phyloP scores from a whole-genome alignment of 768 basidiomycete genomes.

The Lactifluus echinatus region DNA sequence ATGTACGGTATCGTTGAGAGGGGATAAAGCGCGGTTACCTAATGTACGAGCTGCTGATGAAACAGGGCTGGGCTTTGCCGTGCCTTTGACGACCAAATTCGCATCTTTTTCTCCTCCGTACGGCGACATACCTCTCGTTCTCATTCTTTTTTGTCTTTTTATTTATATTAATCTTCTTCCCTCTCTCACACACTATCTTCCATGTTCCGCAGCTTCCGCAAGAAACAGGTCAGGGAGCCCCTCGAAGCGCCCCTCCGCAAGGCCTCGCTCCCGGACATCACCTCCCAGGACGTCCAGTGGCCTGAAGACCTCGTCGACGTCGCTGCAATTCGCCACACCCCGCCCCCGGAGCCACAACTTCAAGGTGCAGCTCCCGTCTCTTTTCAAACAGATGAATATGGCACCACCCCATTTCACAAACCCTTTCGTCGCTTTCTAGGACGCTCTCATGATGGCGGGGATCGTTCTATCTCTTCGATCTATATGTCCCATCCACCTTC shows the following conservation, averaged over 20 bases:
- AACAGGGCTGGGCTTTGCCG: slow-evolving; percentile 1
- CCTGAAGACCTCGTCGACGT: slow-evolving; percentile 76
- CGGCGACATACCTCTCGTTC: neutral
- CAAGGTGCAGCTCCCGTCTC: slow-evolving; percentile 69
- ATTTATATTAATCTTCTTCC: neutral
- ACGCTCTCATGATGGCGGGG: slow-evolving; percentile 35
- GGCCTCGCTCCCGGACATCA: slow-evolving; percentile 73
- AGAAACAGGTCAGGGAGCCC: slow-evolving; percentile 50
- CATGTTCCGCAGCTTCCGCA: slow-evolving; percentile 68
- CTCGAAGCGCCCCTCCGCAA: slow-evolving; percentile 44
- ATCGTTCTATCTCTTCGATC: slow-evolving; percentile 53
- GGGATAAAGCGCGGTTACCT: slow-evolving; percentile 5
- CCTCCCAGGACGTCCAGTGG: slow-evolving; percentile 72
- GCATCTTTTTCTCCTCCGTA: slow-evolving; percentile 4
- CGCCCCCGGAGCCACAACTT: slow-evolving; percentile 29
- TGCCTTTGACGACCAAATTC: neutral
- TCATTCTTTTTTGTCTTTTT: slow-evolving; percentile 2
- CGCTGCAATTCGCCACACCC: slow-evolving; percentile 47
- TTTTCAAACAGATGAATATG: slow-evolving; percentile 42
- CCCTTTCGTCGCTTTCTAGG: slow-evolving; percentile 46
- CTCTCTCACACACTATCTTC: slow-evolving; percentile 17
- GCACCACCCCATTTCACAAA: slow-evolving; percentile 73
- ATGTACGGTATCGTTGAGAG: neutral
- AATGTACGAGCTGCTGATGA: slow-evolving; percentile 5
- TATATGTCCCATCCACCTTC: slow-evolving; percentile 59